Evolutionary conservation across 305 asterid genomes (phyloP).

Genomic region (Fraxinus velutina): DNA sequence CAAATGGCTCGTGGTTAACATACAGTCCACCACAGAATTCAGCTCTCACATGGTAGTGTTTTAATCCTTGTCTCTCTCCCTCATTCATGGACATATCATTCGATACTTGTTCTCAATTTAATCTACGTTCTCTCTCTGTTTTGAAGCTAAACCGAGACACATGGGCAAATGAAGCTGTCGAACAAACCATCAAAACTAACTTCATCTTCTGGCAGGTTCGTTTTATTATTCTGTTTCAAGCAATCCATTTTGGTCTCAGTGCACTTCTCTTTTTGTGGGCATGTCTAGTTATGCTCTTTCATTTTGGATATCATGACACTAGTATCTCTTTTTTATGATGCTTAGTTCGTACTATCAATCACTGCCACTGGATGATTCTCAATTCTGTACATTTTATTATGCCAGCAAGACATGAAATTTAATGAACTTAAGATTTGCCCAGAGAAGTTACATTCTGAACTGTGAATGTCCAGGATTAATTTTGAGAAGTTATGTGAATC

Average conservation of each 20-base stretch:
- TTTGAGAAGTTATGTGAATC: neutral
- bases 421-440: neutral
- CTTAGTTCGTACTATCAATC: neutral
- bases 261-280: neutral
- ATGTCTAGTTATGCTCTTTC: neutral
- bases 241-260: slow-evolving; percentile 1
- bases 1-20: slow-evolving; percentile 88
- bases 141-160: slow-evolving; percentile 96
- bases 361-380: slow-evolving; percentile 1
- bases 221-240: slow-evolving; percentile 14
- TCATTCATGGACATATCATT: neutral
- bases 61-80: slow-evolving; percentile 6
- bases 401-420: slow-evolving; percentile 3
- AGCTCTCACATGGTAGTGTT: slow-evolving; percentile 85
- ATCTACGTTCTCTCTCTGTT: slow-evolving; percentile 19
- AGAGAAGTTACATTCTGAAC: neutral
- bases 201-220: slow-evolving; percentile 98
- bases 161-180: slow-evolving; percentile 98
- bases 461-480: neutral
- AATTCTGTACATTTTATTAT: neutral
- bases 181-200: slow-evolving; percentile 84
- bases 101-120: neutral
- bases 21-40: slow-evolving; percentile 91
- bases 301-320: neutral
- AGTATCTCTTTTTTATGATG: neutral